These are phyloP conservation scores for Debaryomycetaceae sp. DNA, from an alignment of 1,139 yeast genomes.

Conservation along the genomic window DNA sequence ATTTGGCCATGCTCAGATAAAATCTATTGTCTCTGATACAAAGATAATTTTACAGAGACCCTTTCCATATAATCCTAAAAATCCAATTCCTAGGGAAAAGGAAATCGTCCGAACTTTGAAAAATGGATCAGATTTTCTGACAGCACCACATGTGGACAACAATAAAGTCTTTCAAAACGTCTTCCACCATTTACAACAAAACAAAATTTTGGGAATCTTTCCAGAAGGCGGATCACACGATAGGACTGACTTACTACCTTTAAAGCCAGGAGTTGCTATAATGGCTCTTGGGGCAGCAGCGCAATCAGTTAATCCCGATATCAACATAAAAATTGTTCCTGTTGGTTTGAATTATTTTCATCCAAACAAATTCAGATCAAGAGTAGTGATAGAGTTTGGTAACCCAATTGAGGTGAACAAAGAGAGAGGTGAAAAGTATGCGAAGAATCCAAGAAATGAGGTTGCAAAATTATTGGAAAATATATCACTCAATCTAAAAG, in stretches of 20 bases:
- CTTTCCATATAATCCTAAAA: constrained; percentile 24
- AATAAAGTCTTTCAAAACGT: constrained; percentile 58
- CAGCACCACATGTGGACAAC: constrained; percentile 65
- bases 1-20: constrained; percentile 57
- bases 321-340: constrained; percentile 38
- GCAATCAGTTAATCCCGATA: constrained; percentile 27
- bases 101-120: constrained; percentile 35
- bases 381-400: constrained; percentile 48
- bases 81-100: constrained; percentile 17
- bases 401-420: constrained; percentile 38
- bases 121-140: constrained; percentile 50
- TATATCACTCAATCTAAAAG: constrained; percentile 25
- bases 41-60: constrained; percentile 49
- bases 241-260: constrained; percentile 39
- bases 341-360: constrained; percentile 48
- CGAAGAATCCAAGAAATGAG: constrained; percentile 12
- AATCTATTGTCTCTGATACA: constrained; percentile 50
- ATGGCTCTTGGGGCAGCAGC: constrained; percentile 48
- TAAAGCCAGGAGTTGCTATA: constrained; percentile 47
- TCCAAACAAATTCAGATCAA: constrained; percentile 43
- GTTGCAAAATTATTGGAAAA: constrained; percentile 19
- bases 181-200: constrained; percentile 54
- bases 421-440: constrained; percentile 22
- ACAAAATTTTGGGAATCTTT: constrained; percentile 63
- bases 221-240: constrained; percentile 56